A percentile compares a stretch with the other conserved stretches of the same genome.
Conservation (phyloP, 495 filamentous ascomycete species). For the Talaromyces adpressus region DNA sequence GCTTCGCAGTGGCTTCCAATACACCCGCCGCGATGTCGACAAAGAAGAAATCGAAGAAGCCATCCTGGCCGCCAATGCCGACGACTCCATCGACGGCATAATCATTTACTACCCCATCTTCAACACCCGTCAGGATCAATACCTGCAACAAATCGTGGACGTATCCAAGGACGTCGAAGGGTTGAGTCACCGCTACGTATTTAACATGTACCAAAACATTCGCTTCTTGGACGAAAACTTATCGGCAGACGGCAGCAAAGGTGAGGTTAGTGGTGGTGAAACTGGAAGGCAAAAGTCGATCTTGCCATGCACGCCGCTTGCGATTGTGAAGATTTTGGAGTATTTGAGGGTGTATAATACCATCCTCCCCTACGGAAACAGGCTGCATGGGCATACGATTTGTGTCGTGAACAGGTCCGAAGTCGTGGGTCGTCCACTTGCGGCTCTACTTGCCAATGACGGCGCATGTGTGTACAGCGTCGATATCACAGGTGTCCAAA, state of each 20-base stretch:
- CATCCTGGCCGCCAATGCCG: conserved; percentile 74
- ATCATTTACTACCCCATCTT: conserved; percentile 99
- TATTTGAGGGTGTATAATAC: conserved; percentile 93
- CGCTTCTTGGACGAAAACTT: conserved; percentile 69
- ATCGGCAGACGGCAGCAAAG: neutral
- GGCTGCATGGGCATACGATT: conserved; percentile 82
- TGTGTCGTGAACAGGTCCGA: conserved; percentile 93
- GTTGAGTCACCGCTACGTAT: conserved; percentile 85
- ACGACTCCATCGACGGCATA: conserved; percentile 76
- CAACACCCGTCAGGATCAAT: conserved; percentile 77
- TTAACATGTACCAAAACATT: conserved; percentile 99
- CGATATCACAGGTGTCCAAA: conserved; percentile 85
- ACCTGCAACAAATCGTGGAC: conserved; percentile 90
- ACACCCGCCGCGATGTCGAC: conserved; percentile 71
- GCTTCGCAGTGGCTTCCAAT: conserved; percentile 80
- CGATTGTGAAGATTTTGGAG: conserved; percentile 93
- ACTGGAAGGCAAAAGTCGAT: conserved; percentile 69
- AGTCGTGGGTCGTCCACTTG: conserved; percentile 88
- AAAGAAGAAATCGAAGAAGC: conserved; percentile 85
- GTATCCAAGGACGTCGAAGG: conserved; percentile 93
- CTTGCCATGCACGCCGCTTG: conserved; percentile 90
- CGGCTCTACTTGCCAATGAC: conserved; percentile 93
- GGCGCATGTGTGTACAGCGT: conserved; percentile 92
- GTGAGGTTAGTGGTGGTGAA: too few relatives aligned
- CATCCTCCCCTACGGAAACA: conserved; percentile 89